These are phyloP conservation scores for Hymenoscyphus repandus DNA, from an alignment of 2,329 filamentous ascomycete genomes.

Conservation along the genomic window DNA sequence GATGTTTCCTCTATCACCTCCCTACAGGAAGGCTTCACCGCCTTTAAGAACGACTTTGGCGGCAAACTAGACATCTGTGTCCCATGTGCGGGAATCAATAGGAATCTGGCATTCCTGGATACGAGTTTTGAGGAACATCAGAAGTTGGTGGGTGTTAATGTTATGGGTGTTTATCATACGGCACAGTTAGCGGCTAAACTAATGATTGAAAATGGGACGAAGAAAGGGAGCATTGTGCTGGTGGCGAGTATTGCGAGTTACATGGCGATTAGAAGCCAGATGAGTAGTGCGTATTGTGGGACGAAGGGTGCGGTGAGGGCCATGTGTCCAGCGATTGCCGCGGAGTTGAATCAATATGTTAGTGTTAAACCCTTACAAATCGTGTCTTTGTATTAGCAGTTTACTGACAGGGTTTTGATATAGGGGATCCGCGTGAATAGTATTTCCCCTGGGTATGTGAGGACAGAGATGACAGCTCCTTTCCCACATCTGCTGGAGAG, in stretches of 20 bases:
- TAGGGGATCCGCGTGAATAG: constrained; percentile 22
- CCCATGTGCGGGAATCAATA: constrained; percentile 41
- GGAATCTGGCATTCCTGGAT: constrained; percentile 39
- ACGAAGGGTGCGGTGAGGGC: constrained; percentile 43
- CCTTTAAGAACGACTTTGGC: too few relatives aligned
- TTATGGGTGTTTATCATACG: constrained; percentile 40
- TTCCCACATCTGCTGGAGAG: constrained; percentile 26
- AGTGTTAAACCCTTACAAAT: constrained; percentile 33
- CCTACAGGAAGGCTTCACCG: too few relatives aligned
- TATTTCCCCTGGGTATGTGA: constrained; percentile 33
- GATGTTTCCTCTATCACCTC: constrained; percentile 32
- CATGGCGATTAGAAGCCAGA: constrained; percentile 45
- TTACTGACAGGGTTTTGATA: too few relatives aligned
- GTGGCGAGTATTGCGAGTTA: constrained; percentile 49
- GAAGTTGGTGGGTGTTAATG: constrained; percentile 40
- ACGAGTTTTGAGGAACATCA: constrained; percentile 39
- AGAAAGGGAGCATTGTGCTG: constrained; percentile 46
- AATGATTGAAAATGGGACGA: constrained; percentile 40
- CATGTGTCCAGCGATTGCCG: constrained; percentile 43
- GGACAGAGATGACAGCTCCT: constrained; percentile 22
- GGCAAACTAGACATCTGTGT: constrained; percentile 39
- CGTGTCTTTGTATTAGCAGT: too few relatives aligned
- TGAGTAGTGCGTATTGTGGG: constrained; percentile 42
- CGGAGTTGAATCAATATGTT: constrained; percentile 36
- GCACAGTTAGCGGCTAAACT: constrained; percentile 33